Conservation (phyloP, 139 green algal genomes). For the Tetratostichococcus sp. region DNA sequence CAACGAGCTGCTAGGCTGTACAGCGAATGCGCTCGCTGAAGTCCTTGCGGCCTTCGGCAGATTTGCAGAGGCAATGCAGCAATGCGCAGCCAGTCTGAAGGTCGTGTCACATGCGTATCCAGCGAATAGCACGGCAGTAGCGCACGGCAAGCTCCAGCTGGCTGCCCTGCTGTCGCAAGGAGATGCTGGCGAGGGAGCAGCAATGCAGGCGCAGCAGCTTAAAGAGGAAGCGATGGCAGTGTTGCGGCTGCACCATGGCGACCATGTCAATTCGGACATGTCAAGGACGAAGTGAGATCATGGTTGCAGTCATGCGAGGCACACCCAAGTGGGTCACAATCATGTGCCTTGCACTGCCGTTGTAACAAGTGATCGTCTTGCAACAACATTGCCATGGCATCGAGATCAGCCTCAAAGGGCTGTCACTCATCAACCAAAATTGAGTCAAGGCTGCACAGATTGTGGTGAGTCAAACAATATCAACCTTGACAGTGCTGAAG, state of each 20-base stretch:
- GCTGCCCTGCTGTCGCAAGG: neutral
- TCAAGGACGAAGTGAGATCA: too few species aligned
- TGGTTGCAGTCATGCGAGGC: too few species aligned
- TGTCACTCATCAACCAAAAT: too few species aligned
- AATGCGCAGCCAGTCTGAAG: neutral
- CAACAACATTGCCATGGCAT: too few species aligned
- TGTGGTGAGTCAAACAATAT: too few species aligned
- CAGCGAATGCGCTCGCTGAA: conserved; percentile 18
- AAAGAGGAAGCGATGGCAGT: neutral
- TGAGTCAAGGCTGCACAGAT: too few species aligned
- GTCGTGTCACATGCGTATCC: neutral
- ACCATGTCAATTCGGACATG: too few species aligned
- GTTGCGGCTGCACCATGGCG: neutral
- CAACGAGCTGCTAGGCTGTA: conserved; percentile 21
- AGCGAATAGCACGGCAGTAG: conserved; percentile 6
- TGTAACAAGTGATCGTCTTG: too few species aligned
- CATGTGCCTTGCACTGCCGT: too few species aligned
- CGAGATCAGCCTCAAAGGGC: too few species aligned
- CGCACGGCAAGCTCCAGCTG: conserved; percentile 2
- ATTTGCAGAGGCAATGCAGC: neutral
- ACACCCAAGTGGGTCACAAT: too few species aligned
- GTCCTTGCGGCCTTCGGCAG: neutral
- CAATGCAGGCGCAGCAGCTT: neutral
- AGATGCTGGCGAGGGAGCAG: neutral
- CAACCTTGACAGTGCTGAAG: too few species aligned